A percentile compares a stretch with the other conserved stretches of the same genome.
Evolutionary conservation across 139 green algal species (phyloP).

Genomic region (Trebouxia sp.): DNA sequence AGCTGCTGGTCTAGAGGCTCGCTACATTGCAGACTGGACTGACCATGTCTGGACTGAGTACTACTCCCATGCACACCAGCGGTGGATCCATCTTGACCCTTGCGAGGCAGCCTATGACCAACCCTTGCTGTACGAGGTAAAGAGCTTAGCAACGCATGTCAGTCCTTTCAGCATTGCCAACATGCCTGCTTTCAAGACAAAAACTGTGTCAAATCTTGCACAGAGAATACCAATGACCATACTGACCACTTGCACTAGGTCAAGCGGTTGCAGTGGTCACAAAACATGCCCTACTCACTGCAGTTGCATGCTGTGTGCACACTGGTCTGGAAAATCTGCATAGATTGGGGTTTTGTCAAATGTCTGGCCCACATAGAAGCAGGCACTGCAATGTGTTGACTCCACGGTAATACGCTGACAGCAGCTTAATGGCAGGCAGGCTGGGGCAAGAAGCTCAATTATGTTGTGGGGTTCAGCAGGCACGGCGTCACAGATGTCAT

Average conservation of each 20-base stretch:
- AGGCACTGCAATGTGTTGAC: no score
- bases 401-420: neutral
- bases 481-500: conserved; percentile 70
- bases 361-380: no score
- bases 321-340: no score
- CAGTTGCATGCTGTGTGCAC: no score
- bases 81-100: conserved; percentile 74
- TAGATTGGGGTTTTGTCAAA: no score
- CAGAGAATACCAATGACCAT: neutral
- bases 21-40: conserved; percentile 66
- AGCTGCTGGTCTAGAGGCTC: conserved; percentile 48
- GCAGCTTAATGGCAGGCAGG: conserved; percentile 45
- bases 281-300: no score
- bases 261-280: neutral
- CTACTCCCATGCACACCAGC: conserved; percentile 39
- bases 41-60: conserved; percentile 84
- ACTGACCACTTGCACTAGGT: no score
- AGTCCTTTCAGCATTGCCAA: no score
- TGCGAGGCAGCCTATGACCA: conserved; percentile 71
- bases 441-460: conserved; percentile 81
- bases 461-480: conserved; percentile 67
- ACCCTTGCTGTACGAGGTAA: conserved; percentile 71
- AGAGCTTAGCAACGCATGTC: no score
- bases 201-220: neutral
- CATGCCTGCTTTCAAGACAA: no score